Base-by-base conservation (phyloP, 164 flowering plant genomes). In the Umbilicus rupestris region DNA sequence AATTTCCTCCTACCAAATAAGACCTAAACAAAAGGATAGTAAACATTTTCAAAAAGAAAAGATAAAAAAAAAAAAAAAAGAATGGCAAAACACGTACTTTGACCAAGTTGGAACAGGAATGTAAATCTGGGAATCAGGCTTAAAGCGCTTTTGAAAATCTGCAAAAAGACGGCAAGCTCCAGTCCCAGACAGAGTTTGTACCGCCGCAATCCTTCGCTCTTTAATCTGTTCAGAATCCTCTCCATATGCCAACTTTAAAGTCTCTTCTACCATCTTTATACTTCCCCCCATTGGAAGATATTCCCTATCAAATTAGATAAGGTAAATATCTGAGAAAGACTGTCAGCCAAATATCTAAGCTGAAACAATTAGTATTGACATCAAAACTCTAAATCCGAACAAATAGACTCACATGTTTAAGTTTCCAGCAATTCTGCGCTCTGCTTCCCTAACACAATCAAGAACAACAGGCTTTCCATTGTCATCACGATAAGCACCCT, bases 211-310 rank as follows among this genome's bases (percentile, higher is more conserved):
- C 70, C 81, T 71, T 72, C 86, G 87, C 64, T 89, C 97, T 73
- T 85, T 90, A 57, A 93, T 82, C 44, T 84, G 75, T 39, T 87
- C 87, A 60, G 97, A 89, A 67, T 86, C 78, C 72, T 90, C 98
- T 19, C 98, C 98, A 79, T 90, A 93, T 0, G 98, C 98, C 64
- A 90, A 79, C 83, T 87, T 90, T 79, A 93, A 62, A 41, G 97
- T 81, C 74, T 90, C 94, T 73, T 89, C 89, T 8, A 87, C 78
- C 96, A 93, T 89, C 30, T 83, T 83, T 50, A 79, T 71, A 68
- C 97, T 93, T 70, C 98, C 98, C 62, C 97, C 98, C 97, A 93
- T 93, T 16, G 98, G 98, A 75, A 93, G 96, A 79, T 93, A 93
- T 69, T 93, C 98, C 98, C 98, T 93, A 73, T 33, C 22, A 42